Base-by-base conservation (phyloP, 139 green algal species). In the Desmodesmus armatus region DNA sequence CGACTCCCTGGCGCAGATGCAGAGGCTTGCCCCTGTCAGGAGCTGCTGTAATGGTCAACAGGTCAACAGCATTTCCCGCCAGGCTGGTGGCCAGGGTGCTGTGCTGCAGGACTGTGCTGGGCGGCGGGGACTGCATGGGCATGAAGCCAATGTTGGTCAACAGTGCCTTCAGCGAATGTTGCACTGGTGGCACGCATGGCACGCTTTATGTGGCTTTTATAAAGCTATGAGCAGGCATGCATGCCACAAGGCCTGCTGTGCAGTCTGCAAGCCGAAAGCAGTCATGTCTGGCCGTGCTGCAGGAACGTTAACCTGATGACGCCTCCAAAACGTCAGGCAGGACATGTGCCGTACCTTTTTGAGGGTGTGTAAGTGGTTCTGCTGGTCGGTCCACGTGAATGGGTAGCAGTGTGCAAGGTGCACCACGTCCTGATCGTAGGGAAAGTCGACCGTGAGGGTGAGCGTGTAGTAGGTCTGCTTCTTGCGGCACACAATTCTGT, bases 321-420 rank as follows among this genome's bases (percentile, higher is more conserved):
- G 51, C 17, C 17, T 62, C n/a, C 15, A 13, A 62, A 62, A 17
- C 17, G 51, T 17, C 51, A 62, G n/a, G n/a, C n/a, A n/a, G n/a
- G n/a, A n/a, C n/a, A n/a, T n/a, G n/a, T 43, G 4, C 27, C 76
- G 23, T 37, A 84, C 78, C 78, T 84, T 62, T 3, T 17, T 5
- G 19, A 91, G 63, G n/a, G 44, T 35, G 21, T 89, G 15, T 17
- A 92, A 80, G 27, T 89, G 73, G 41, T 72, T 49, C 72, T 96
- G 92, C 78, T 95, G 86, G 83, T 96, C 90, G 0, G 87, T 94
- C 90, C 94, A 96, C 2, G 93, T 92, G 92, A 91, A 95, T 3
- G 93, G 93, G 82, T 94, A 96, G 87, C 92, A 95, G 80, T 94
- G 88, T 43, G 91, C 90, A 31, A 94, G 37, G 85, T 94, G 90